Percentiles rank a stretch among this genome's conserved stretches.
These are phyloP conservation scores for Pneumocystis oryctolagi DNA, from an alignment of 1,139 yeast genomes.

Conservation along the genomic window DNA sequence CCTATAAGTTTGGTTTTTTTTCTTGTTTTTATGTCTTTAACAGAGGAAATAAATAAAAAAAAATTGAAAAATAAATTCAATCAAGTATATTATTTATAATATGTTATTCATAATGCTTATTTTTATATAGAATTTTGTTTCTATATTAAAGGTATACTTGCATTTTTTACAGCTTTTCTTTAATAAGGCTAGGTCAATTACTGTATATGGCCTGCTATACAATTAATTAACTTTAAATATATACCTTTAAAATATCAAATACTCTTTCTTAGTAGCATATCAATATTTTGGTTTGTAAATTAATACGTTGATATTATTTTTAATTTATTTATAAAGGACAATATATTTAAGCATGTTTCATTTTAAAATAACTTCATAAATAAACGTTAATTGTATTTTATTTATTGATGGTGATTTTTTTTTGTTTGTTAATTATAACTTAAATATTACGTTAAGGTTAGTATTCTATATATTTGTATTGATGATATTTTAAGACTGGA, in stretches of 20 bases:
- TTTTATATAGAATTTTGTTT: neutral
- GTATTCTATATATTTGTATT: neutral
- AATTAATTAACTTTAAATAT: constrained; percentile 44
- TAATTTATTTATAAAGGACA: neutral
- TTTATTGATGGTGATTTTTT: too few relatives aligned
- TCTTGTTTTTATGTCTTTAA: constrained; percentile 47
- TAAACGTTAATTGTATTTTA: neutral
- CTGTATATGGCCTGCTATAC: constrained; percentile 80
- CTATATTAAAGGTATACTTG: neutral
- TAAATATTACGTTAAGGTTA: too few relatives aligned
- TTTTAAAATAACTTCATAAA: neutral
- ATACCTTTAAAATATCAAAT: constrained; percentile 9
- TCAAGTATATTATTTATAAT: neutral
- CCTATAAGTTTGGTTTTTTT: constrained; percentile 58
- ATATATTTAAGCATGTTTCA: neutral
- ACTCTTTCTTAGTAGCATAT: constrained; percentile 5
- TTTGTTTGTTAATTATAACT: too few relatives aligned
- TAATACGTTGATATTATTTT: neutral
- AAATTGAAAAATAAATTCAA: constrained; percentile 13
- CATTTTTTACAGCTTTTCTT: neutral
- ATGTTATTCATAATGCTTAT: neutral
- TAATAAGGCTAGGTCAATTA: constrained; percentile 39
- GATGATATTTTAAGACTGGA: too few relatives aligned
- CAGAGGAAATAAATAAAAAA: constrained; percentile 36
- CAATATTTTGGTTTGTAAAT: constrained; percentile 14